Conservation (phyloP, 768 basidiomycete species). For the Pholiota conissans region DNA sequence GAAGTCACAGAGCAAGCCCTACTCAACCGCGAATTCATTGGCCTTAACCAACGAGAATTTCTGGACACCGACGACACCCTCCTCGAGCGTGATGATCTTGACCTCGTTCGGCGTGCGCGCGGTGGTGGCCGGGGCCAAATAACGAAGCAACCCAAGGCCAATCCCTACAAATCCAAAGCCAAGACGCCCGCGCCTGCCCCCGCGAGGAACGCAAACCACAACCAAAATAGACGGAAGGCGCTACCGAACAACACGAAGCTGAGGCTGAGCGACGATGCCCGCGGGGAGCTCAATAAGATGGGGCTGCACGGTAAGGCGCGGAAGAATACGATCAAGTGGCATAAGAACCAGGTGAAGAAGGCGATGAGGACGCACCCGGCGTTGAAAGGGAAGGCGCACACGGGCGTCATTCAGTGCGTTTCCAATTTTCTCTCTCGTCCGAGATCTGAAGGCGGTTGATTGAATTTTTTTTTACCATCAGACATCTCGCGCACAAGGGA, state of each 20-base stretch:
- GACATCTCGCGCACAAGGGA: slow-evolving; percentile 10
- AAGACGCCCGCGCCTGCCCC: no score
- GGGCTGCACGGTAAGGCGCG: slow-evolving; percentile 6
- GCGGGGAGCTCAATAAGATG: slow-evolving; percentile 1
- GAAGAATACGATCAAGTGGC: background rate
- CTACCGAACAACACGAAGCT: background rate
- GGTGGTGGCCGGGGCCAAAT: no score
- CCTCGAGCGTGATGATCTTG: background rate
- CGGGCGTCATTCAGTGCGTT: background rate
- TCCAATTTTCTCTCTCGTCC: background rate
- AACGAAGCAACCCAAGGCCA: no score
- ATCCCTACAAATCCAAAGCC: no score
- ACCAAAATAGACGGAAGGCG: background rate
- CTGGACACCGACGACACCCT: background rate
- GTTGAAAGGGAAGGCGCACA: slow-evolving; percentile 1
- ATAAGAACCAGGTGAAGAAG: slow-evolving; percentile 10
- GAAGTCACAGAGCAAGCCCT: no score
- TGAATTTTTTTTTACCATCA: background rate
- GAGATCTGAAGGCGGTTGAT: background rate
- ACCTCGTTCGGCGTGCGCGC: background rate
- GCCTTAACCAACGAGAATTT: background rate
- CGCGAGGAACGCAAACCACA: background rate
- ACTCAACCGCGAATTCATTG: no score
- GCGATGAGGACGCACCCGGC: slow-evolving; percentile 4
- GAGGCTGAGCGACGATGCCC: background rate